Evolutionary conservation across 2,329 filamentous ascomycete genomes (phyloP).

Genomic region (Curvularia verruculosa): DNA sequence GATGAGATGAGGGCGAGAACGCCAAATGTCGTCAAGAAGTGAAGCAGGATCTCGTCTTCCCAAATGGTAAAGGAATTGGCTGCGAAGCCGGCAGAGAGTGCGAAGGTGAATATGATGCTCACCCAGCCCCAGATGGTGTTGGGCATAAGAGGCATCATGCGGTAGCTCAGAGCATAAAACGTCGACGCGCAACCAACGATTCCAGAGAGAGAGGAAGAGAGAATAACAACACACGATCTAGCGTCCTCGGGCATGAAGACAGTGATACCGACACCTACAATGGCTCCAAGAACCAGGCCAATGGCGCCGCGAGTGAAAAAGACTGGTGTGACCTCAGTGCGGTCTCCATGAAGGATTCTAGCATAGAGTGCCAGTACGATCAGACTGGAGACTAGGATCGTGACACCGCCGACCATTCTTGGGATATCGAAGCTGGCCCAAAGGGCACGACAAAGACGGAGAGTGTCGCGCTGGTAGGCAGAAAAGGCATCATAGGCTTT

Average conservation of each 20-base stretch:
- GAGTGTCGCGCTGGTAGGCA: conserved; percentile 77
- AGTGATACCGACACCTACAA: conserved; percentile 51
- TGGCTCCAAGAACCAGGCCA: conserved; percentile 55
- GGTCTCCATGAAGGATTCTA: conserved; percentile 60
- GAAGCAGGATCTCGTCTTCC: conserved; percentile 93
- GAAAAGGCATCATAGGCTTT: conserved; percentile 64
- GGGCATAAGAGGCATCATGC: conserved; percentile 65
- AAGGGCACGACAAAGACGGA: conserved; percentile 78
- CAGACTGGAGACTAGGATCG: conserved; percentile 71
- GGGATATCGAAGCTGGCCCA: conserved; percentile 93
- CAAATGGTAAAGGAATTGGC: conserved; percentile 99
- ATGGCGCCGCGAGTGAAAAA: conserved; percentile 59
- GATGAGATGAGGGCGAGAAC: conserved; percentile 75
- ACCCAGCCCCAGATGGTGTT: conserved; percentile 89
- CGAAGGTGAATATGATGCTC: conserved; percentile 77
- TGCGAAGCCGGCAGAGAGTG: conserved; percentile 90
- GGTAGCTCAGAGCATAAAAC: conserved; percentile 50
- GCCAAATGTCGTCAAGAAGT: conserved; percentile 89
- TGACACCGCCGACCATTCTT: conserved; percentile 82
- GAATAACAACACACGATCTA: conserved; percentile 50
- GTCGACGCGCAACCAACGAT: conserved; percentile 50
- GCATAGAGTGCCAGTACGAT: conserved; percentile 75
- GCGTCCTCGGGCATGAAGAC: conserved; percentile 51
- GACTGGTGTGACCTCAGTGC: conserved; percentile 59
- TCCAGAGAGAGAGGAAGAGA: conserved; percentile 49